Evolutionary conservation across 345 rosid genomes (phyloP).

Genomic region (Sisymbrium irio): DNA sequence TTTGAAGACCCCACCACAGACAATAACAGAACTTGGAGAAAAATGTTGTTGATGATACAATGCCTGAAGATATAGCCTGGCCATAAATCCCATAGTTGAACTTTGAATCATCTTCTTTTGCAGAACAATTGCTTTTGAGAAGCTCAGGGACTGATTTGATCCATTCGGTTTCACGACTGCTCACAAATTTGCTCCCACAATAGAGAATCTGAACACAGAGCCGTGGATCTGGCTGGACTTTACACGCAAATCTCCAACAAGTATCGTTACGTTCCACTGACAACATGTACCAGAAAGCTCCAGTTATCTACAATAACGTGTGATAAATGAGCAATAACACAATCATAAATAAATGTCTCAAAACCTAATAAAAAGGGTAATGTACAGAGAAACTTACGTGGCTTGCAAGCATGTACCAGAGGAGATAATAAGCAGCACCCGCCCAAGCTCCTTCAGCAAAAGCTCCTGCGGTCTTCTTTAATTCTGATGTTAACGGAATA

Average conservation of each 20-base stretch:
- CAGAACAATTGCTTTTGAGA: constrained; percentile 45
- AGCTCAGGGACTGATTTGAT: constrained; percentile 39
- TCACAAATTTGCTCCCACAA: constrained; percentile 54
- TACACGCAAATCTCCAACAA: constrained; percentile 71
- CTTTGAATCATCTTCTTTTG: constrained; percentile 26
- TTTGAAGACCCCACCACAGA: constrained; percentile 95
- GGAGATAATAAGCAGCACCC: constrained; percentile 84
- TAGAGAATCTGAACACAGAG: constrained; percentile 54
- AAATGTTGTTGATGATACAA: constrained; percentile 48
- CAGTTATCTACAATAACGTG: constrained; percentile 50
- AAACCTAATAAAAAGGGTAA: background rate
- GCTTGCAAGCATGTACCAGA: constrained; percentile 87
- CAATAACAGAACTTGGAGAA: constrained; percentile 70
- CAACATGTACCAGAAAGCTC: constrained; percentile 82
- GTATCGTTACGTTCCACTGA: constrained; percentile 73
- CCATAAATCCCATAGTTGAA: constrained; percentile 74
- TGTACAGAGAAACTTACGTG: constrained; percentile 57
- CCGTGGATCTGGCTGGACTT: constrained; percentile 29
- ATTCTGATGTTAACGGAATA: constrained; percentile 73
- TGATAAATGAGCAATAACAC: background rate
- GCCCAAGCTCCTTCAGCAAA: constrained; percentile 84
- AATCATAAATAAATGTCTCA: background rate
- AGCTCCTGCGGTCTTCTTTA: constrained; percentile 77
- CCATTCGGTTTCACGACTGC: constrained; percentile 52
- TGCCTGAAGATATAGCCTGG: constrained; percentile 62